Conservation (phyloP, 2,329 filamentous ascomycete species). For the Ilyonectria robusta region DNA sequence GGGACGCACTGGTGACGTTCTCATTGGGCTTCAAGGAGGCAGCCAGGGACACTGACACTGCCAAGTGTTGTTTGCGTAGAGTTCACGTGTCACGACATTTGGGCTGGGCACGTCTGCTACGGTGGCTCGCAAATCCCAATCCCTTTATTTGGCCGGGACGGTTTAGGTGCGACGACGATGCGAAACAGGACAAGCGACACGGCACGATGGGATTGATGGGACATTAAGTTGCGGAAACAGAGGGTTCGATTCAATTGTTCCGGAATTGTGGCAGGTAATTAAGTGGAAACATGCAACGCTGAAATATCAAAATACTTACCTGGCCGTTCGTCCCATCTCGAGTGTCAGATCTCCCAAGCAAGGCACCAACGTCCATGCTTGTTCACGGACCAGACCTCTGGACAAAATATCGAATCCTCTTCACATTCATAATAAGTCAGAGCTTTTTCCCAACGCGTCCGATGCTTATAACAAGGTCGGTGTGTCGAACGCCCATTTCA, state of each 20-base stretch:
- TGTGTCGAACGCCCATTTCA: slow-evolving; percentile 99
- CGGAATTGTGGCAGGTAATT: neutral
- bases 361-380: slow-evolving; percentile 9
- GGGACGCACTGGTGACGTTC: neutral
- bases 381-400: slow-evolving; percentile 6
- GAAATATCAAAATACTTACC: slow-evolving; percentile 25
- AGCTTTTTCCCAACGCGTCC: slow-evolving; percentile 98
- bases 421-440: slow-evolving; percentile 76
- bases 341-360: slow-evolving; percentile 20
- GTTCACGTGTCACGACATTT: slow-evolving; percentile 21
- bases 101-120: neutral
- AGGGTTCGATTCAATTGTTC: neutral
- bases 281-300: slow-evolving; percentile 8
- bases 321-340: slow-evolving; percentile 2
- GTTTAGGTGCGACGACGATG: neutral
- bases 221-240: neutral
- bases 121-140: slow-evolving; percentile 7
- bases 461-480: slow-evolving; percentile 91
- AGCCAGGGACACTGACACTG: neutral
- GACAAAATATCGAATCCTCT: slow-evolving; percentile 34
- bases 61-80: neutral
- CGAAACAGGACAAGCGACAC: neutral
- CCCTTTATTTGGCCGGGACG: neutral
- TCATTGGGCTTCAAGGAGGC: slow-evolving; percentile 3
- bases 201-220: neutral